These are phyloP conservation scores for Spathaspora boniae DNA, from an alignment of 805 yeast species.

Conservation along the genomic window DNA sequence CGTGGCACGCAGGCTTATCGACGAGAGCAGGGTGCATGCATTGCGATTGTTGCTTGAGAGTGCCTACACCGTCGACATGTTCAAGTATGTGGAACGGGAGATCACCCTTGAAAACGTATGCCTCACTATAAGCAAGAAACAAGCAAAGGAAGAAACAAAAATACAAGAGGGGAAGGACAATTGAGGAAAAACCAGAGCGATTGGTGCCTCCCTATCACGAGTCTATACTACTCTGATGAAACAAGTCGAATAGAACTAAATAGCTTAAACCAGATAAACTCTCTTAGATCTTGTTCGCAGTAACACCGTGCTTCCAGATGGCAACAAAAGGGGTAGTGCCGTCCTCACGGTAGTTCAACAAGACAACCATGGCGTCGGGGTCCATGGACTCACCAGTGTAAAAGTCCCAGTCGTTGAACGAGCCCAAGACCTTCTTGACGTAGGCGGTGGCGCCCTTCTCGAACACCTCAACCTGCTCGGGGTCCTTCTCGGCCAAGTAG, in stretches of 20 bases:
- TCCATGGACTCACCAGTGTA: conserved; percentile 99
- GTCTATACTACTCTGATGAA: not conserved
- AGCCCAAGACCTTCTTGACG: conserved; percentile 92
- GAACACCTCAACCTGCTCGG: conserved; percentile 82
- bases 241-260: conserved; percentile 5
- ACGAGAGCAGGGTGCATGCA: conserved; percentile 62
- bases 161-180: no score
- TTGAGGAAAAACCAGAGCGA: conserved; percentile 2
- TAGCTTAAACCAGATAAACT: not conserved
- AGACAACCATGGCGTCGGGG: conserved; percentile 98
- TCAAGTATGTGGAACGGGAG: conserved; percentile 54
- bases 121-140: no score
- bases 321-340: conserved; percentile 97
- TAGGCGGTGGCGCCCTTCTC: conserved; percentile 97
- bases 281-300: conserved; percentile 80
- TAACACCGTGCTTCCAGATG: conserved; percentile 98
- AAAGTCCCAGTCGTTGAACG: conserved; percentile 99
- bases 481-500: conserved; percentile 81
- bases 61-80: conserved; percentile 46
- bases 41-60: conserved; percentile 26
- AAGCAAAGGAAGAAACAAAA: no score
- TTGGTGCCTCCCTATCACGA: not conserved
- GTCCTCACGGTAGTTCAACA: conserved; percentile 99
- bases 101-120: conserved; percentile 73
- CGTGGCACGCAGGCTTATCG: conserved; percentile 68